Percentiles rank a stretch among this genome's conserved stretches.
Conservation (phyloP, 163 green algal species). For the Volvox carteri region DNA sequence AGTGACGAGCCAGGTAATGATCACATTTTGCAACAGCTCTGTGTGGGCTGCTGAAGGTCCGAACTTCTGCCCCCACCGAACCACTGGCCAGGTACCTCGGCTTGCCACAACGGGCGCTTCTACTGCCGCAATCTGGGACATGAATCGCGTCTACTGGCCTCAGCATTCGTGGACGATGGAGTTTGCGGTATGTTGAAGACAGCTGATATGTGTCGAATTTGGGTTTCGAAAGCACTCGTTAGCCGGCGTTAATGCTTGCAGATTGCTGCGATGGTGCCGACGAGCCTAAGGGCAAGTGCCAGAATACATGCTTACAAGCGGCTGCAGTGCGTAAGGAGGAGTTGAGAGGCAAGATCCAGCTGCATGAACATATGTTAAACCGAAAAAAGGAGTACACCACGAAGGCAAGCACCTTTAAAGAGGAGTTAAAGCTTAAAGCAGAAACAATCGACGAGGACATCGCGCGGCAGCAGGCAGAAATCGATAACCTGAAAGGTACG, state of each 20-base stretch:
- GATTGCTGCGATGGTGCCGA: constrained; percentile 96
- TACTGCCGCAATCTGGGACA: constrained; percentile 91
- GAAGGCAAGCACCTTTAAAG: constrained; percentile 24
- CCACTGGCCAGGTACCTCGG: constrained; percentile 81
- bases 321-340: constrained; percentile 68
- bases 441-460: constrained; percentile 59
- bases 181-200: constrained; percentile 84
- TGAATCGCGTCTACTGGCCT: constrained; percentile 75
- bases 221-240: constrained; percentile 4
- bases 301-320: constrained; percentile 82
- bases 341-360: constrained; percentile 67
- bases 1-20: constrained; percentile 92
- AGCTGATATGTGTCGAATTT: neutral
- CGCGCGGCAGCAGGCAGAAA: constrained; percentile 32
- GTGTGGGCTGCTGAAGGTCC: no score
- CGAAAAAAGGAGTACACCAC: constrained; percentile 49
- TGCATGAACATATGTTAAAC: constrained; percentile 65
- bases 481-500: constrained; percentile 55
- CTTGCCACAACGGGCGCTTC: constrained; percentile 89
- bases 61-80: neutral
- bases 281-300: constrained; percentile 82
- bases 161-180: constrained; percentile 93
- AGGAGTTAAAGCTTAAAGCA: constrained; percentile 26
- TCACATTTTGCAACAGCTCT: no score
- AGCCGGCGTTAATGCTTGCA: constrained; percentile 50